Base-by-base conservation (phyloP, 345 rosid species). In the Lumnitzera racemosa region DNA sequence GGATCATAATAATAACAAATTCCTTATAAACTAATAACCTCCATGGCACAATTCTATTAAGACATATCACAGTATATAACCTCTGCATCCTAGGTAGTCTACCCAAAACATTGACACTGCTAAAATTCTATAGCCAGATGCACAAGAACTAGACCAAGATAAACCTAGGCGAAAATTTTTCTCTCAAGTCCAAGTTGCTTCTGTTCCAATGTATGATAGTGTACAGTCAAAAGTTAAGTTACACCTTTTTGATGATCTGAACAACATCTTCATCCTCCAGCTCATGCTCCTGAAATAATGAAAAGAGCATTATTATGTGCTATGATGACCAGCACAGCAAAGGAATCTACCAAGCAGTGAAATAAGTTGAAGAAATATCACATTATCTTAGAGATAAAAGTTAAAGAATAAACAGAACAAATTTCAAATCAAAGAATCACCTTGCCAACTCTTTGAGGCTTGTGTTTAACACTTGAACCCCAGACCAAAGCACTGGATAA, bases 371-470 rank as follows among this genome's bases (percentile, higher is more conserved):
- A 36, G 11, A 36, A 36, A 36, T 36, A 5, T 36, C 43, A 0
- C 11, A 36, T 5, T 36, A 36, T 0, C 43, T 4, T 5, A 7
- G 43, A 36, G 9, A 43, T 11, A 53, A 55, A 41, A 15, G 6
- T 20, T 2, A 13, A 63, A 11, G 15, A 8, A 3, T 31, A 17
- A 24, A n/a, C 58, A 3, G 27, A 41, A 15, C 46, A 56, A 50
- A 3, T 23, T 20, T 29, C 47, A 23, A 65, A 24, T 12, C 24
- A 20, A 56, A 46, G 14, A 7, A 17, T 53, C 24, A 94, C 97
- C 99, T 88, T 94, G 86, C 97, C 99, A 71, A 94, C 99, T 74
- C 99, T 86, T 65, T 94, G 99, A 6, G 99, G 99, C 79, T 90
- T 94, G 85, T 94, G 99, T 76, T 94, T 94, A 4, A 57, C 97